Percentiles rank a stretch among this genome's conserved stretches.
Conservation (phyloP, 1,284 basidiomycete species). For the Hemileccinum hortonii region DNA sequence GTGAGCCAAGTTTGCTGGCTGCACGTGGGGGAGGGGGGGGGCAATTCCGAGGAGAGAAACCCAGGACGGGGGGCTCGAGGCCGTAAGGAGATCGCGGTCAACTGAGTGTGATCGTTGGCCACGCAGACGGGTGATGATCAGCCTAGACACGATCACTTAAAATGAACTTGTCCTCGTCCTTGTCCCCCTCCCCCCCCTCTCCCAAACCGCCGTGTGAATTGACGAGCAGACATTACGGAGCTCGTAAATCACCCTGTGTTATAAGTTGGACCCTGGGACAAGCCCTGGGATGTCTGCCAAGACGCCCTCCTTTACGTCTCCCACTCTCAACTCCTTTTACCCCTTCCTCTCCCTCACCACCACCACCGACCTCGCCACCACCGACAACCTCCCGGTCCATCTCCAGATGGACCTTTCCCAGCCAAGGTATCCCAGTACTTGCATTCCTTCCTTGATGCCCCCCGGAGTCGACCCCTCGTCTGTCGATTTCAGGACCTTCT, state of each 20-base stretch:
- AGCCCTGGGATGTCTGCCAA: slow-evolving; percentile 29
- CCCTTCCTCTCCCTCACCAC: slow-evolving; percentile 15
- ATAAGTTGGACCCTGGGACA: slow-evolving; percentile 32
- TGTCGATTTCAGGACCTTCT: slow-evolving; percentile 55
- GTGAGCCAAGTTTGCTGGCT: no score
- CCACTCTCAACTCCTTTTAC: slow-evolving; percentile 23
- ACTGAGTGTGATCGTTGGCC: no score
- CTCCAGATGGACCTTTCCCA: slow-evolving; percentile 24
- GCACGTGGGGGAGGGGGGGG: no score
- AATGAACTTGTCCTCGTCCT: no score
- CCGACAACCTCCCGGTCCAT: slow-evolving; percentile 10
- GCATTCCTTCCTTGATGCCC: slow-evolving; percentile 47
- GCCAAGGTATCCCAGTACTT: slow-evolving; percentile 38
- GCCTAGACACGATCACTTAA: no score
- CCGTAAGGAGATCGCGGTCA: no score
- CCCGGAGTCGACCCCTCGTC: slow-evolving; percentile 58
- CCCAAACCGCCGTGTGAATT: no score
- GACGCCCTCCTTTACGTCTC: slow-evolving; percentile 30
- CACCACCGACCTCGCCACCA: slow-evolving; percentile 1
- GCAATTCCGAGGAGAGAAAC: slow-evolving; percentile 5
- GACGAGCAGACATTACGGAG: no score
- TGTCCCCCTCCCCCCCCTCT: no score
- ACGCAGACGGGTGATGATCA: no score
- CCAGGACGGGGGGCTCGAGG: no score
- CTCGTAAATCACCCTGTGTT: slow-evolving; percentile 5